phyloP scores from a whole-genome alignment of 306 rosid species.

The Pterocarpus macrocarpus region DNA sequence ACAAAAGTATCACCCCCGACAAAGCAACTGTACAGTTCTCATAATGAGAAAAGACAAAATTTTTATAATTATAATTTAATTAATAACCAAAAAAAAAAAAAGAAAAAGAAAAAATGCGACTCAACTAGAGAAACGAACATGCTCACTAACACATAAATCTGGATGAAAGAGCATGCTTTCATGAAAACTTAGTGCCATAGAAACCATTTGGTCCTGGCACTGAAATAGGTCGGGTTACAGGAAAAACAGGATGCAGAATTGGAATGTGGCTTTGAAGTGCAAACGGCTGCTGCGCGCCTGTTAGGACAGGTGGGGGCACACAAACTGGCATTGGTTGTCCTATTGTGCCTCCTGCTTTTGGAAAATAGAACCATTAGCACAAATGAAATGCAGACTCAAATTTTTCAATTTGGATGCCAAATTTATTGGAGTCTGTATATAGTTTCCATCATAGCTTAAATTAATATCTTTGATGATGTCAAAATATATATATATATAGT shows the following conservation, averaged over 20 bases:
- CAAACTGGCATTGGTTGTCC: slow-evolving; percentile 71
- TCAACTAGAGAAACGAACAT: slow-evolving; percentile 23
- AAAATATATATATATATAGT: neutral
- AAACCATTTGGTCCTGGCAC: slow-evolving; percentile 68
- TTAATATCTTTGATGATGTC: neutral
- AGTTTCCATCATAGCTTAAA: slow-evolving; percentile 20
- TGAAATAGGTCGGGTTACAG: slow-evolving; percentile 58
- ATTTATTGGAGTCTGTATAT: neutral
- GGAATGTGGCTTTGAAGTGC: slow-evolving; percentile 69
- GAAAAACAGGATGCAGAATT: slow-evolving; percentile 66
- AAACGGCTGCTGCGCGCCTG: slow-evolving; percentile 67
- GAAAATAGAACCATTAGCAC: slow-evolving; percentile 24
- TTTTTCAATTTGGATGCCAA: slow-evolving; percentile 29
- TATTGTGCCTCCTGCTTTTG: slow-evolving; percentile 63
- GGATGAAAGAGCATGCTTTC: slow-evolving; percentile 31
- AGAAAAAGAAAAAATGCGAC: slow-evolving; percentile 3
- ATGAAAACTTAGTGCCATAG: slow-evolving; percentile 57
- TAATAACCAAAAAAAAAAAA: neutral
- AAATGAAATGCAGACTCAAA: slow-evolving; percentile 13
- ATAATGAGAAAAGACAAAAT: slow-evolving; percentile 47
- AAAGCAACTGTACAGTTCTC: slow-evolving; percentile 52
- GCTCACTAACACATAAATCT: slow-evolving; percentile 29
- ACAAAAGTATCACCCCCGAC: slow-evolving; percentile 2
- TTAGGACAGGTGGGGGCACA: slow-evolving; percentile 64
- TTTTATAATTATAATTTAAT: slow-evolving; percentile 15